Percentiles rank a stretch among this genome's conserved stretches.
phyloP scores from a whole-genome alignment of 2,329 filamentous ascomycete genomes.

The Epichloe amarillans region DNA sequence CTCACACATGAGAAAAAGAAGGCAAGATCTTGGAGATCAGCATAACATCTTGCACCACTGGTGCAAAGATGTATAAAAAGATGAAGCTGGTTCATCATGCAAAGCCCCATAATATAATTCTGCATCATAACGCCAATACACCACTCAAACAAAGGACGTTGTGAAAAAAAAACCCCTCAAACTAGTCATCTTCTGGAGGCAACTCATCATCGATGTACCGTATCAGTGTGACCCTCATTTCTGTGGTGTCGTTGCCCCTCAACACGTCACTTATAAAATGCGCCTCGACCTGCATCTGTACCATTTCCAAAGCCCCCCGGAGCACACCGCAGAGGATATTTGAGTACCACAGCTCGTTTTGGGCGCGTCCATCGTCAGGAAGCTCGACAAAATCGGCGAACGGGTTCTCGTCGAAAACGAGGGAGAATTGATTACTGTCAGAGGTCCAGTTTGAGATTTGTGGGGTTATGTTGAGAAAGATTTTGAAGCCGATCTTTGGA shows the following conservation, averaged over 20 bases:
- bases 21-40: too few species aligned
- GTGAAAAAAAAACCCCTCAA: background rate
- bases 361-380: conserved; percentile 86
- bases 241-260: conserved; percentile 86
- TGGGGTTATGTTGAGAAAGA: conserved; percentile 94
- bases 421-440: conserved; percentile 91
- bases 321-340: conserved; percentile 93
- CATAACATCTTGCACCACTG: too few species aligned
- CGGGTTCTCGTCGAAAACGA: conserved; percentile 94
- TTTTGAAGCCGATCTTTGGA: conserved; percentile 85
- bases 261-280: conserved; percentile 92
- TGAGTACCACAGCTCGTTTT: conserved; percentile 96
- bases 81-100: too few species aligned
- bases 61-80: too few species aligned
- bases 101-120: too few species aligned
- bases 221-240: conserved; percentile 87
- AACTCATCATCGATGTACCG: conserved; percentile 96
- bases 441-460: conserved; percentile 90
- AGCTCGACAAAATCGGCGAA: conserved; percentile 95
- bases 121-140: background rate
- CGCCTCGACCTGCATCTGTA: conserved; percentile 97
- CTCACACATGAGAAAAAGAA: too few species aligned
- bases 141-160: background rate
- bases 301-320: conserved; percentile 89
- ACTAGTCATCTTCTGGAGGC: conserved; percentile 85